Evolutionary conservation across 208 protist species (phyloP).

Genomic region (Leishmania turanica): DNA sequence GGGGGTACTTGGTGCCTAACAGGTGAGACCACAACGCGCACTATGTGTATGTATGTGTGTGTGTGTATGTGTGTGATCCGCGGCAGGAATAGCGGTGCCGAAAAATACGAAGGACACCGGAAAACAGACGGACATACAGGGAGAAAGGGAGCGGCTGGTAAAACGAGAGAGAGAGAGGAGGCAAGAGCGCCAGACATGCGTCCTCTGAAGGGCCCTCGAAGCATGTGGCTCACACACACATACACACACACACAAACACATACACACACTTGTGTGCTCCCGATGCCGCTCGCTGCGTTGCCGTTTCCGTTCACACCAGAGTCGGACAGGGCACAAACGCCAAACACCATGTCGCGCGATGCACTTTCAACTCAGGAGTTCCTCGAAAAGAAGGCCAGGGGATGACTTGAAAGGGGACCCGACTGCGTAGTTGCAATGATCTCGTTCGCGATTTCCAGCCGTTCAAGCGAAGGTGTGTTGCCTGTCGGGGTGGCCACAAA

Average conservation of each 20-base stretch:
- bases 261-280: neutral
- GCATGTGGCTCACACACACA: too few relatives aligned
- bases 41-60: neutral
- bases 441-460: conserved; percentile 11
- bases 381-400: neutral
- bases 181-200: neutral
- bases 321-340: neutral
- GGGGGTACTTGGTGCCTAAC: neutral
- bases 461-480: conserved; percentile 5
- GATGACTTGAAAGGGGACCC: neutral
- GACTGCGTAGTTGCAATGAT: neutral
- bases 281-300: neutral
- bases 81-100: neutral
- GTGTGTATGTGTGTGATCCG: neutral
- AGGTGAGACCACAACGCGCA: neutral
- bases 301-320: neutral
- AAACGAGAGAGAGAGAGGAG: neutral
- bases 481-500: conserved; percentile 14
- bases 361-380: neutral
- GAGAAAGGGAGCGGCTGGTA: neutral
- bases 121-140: neutral
- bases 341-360: neutral
- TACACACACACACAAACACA: neutral
- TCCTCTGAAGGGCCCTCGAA: neutral
- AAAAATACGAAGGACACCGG: neutral